Evolutionary conservation across 140 eudicot genomes (phyloP), one percentile per base, ranked within the genome.

Genomic region (Cichorium intybus): DNA sequence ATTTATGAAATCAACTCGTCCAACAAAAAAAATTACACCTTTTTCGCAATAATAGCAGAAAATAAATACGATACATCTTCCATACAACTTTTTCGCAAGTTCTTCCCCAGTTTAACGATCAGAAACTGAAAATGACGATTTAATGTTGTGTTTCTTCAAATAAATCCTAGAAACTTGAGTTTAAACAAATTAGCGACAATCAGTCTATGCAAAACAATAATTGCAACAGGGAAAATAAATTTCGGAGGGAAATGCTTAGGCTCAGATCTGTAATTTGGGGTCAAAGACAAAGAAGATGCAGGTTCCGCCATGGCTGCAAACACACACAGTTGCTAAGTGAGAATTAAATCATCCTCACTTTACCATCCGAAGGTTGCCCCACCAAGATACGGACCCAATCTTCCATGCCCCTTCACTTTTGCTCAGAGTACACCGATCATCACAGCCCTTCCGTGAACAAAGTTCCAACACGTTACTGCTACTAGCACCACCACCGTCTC

Each of bases 221-320:
- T n/a, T n/a, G n/a, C n/a, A n/a, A n/a, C n/a, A n/a, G n/a, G n/a
- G n/a, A n/a, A n/a, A n/a, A n/a, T n/a, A n/a, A n/a, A n/a, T n/a
- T n/a, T n/a, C n/a, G 17, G 8, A 68, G 6, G 14, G 7, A 8
- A 35, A 12, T 6, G 23, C 34, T 17, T 39, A 73, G 72, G 71
- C 71, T 52, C 72, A 55, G 67, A 62, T 73, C 60, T 31, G 58
- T 73, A 11, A 43, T 43, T 12, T 11, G 54, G 33, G 45, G n/a
- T 8, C 3, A 26, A 46, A 43, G 20, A 15, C 52, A 43, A 37
- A 17, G 45, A 43, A 43, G 49, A 43, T 43, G 49, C 18, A 0
- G 51, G 27, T 4, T 49, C 37, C 70, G 64, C 64, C 77, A 60
- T 71, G 64, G 70, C 70, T 49, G 63, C 77, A 60, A 60, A 49